Conservation (phyloP, 768 basidiomycete species). For the Termitomyces sp. region DNA sequence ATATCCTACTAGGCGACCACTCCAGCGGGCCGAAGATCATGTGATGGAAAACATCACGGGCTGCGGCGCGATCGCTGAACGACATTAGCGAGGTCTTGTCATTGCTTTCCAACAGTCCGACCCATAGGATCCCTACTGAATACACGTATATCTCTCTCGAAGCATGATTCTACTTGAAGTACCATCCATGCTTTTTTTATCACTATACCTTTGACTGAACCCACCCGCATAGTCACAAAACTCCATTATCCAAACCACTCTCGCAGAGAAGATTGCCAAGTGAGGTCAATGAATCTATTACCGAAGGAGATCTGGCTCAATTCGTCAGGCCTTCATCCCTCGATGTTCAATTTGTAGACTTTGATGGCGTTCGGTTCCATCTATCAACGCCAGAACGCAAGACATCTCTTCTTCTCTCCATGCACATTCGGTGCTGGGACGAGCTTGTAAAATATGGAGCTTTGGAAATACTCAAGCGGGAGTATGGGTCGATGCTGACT, state of each 20-base stretch:
- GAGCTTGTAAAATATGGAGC: constrained; percentile 90
- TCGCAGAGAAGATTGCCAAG: constrained; percentile 86
- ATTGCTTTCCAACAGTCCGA: too few relatives aligned
- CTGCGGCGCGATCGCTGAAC: neutral
- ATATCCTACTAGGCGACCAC: neutral
- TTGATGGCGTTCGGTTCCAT: constrained; percentile 94
- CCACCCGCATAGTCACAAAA: constrained; percentile 67
- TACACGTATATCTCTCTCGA: neutral
- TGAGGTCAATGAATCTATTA: constrained; percentile 27
- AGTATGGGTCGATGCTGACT: constrained; percentile 75
- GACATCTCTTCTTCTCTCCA: constrained; percentile 80
- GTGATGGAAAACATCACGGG: neutral
- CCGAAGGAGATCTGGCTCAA: constrained; percentile 10
- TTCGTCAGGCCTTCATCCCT: constrained; percentile 75
- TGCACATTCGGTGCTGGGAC: constrained; percentile 97
- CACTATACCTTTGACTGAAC: constrained; percentile 9
- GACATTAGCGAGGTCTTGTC: too few relatives aligned
- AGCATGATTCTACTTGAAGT: constrained; percentile 88
- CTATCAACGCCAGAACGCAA: constrained; percentile 86
- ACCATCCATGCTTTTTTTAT: constrained; percentile 14
- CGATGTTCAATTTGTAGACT: constrained; percentile 97
- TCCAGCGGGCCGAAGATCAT: neutral
- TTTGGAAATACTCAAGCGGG: constrained; percentile 68
- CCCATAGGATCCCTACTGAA: neutral
- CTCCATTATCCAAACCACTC: constrained; percentile 87